Base-by-base conservation (phyloP, 352 stramenopile species). In the Globisporangium spinosum region DNA sequence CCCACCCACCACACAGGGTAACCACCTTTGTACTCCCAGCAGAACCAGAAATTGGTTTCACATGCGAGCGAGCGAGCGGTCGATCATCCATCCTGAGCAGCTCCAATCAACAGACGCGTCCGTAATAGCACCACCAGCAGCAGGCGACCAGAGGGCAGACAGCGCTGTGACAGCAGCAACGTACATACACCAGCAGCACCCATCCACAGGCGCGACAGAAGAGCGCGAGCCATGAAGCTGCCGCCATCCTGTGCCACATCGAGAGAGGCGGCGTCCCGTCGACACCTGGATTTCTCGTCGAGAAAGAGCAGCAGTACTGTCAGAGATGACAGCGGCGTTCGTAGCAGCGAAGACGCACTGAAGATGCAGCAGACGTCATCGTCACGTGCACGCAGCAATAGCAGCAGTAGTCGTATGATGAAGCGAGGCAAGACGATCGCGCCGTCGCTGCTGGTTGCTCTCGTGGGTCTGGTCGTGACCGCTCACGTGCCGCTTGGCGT, bases 211-310 rank as follows among this genome's bases (percentile, higher is more conserved):
- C 5, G 3, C 22, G 13, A 2, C 49, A 51, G 43, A 23, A 6
- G 43, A 51, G 43, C 5, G 43, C 22, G 29, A 60, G 55, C 55
- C 55, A 60, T 60, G 55, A 27, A n/a, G 27, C 29, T 20, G 27
- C 17, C 29, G 27, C 29, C 29, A 6, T 3, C 23, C 23, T 34
- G 22, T 58, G 25, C 5, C 25, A 8, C 13, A 20, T 27, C 29
- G 17, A 15, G 27, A 60, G 55, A 45, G 27, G 13, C 10, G 25
- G 25, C 27, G 54, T 38, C 3, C 17, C 15, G 27, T 38, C 43
- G 17, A 8, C 17, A 20, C 17, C 54, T 38, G 54, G 13, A 38
- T n/a, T 15, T 38, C 29, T 43, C 55, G 7, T 20, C 29, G 12
- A 61, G 55, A n/a, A 47, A 3, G 1, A 40, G 55, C 55, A n/a